Conservation (phyloP, 805 yeast genomes). For the Saturnispora silvae region DNA sequence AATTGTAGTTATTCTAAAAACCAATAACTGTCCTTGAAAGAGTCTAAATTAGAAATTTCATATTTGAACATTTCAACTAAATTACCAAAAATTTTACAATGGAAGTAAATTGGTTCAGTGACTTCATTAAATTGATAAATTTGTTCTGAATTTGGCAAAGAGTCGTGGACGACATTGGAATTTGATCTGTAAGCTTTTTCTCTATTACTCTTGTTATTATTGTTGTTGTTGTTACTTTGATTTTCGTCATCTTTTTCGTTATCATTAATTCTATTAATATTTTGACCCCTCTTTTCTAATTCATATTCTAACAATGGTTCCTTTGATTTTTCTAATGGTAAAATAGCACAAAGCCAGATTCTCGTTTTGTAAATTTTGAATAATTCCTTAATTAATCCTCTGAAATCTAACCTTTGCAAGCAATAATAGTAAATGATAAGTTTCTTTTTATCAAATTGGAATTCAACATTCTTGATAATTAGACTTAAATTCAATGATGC, state of each 20-base stretch:
- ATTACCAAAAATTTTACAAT: conserved; percentile 37
- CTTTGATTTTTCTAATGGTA: conserved; percentile 28
- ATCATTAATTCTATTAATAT: background rate
- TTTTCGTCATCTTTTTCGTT: too few species aligned
- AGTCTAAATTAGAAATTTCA: conserved; percentile 27
- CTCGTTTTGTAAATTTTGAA: conserved; percentile 70
- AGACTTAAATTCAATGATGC: conserved; percentile 34
- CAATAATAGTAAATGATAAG: conserved; percentile 61
- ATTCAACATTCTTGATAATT: conserved; percentile 64
- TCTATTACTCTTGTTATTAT: background rate
- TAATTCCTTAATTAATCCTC: conserved; percentile 61
- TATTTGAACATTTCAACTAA: conserved; percentile 34
- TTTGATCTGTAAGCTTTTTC: conserved; percentile 33
- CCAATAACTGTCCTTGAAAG: conserved; percentile 20
- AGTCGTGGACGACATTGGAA: conserved; percentile 20
- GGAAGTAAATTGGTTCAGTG: conserved; percentile 37
- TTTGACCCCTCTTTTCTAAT: conserved; percentile 16
- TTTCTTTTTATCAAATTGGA: conserved; percentile 73
- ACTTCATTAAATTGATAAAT: conserved; percentile 29
- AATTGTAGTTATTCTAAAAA: conserved; percentile 14
- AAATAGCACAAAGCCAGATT: conserved; percentile 75
- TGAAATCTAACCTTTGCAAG: conserved; percentile 58
- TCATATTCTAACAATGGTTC: conserved; percentile 24
- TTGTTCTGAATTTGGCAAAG: conserved; percentile 29
- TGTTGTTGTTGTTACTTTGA: too few species aligned